Evolutionary conservation across 2,329 filamentous ascomycete species (phyloP), one percentile per base, ranked within the genome.

Genomic region (Ceratocystis huliohia): DNA sequence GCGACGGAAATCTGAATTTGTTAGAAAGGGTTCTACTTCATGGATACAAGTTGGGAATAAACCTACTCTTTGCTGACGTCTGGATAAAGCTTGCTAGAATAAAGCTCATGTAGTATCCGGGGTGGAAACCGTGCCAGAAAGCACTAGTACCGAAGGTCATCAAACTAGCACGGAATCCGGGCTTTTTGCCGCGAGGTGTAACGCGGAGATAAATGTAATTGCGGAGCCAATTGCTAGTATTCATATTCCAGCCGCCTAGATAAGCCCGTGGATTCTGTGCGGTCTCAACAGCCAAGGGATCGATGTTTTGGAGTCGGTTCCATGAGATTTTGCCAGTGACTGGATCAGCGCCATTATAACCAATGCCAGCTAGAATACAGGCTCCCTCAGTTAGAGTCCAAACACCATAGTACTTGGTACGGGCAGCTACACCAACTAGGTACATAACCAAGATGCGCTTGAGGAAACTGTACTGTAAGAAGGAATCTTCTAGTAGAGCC

Each of bases 91-190:
- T 91, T 0, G 89, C 94, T 6, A 97, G 81, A 50, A 97, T 78
- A 72, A 99, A 99, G 4, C 88, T 83, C 68, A 99, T 77, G 75
- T 97, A 97, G 76, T 99, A 99, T 5, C 94, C 94, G 0, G 94
- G 93, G 71, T 96, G 95, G 76, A 99, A 99, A 37, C 94, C 94
- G 73, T 99, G 94, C 94, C 94, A 99, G 71, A 97, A 87, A 2
- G 94, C 93, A 73, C 91, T 96, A 22, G 94, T 97, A 5, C 86
- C 84, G 74, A 99, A 99, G 0, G 94, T 99, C 44, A 91, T 91
- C 78, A 99, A 78, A 72, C 89, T 97, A 63, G 94, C 94, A 68
- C 92, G 83, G 79, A 99, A 99, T 1, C 94, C 94, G 8, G 94
- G 94, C 75, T 97, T 99, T 80, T 91, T 94, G 65, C 94, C 94